These are phyloP conservation scores for Mycena chlorophos DNA, from an alignment of 768 basidiomycete genomes.

Conservation along the genomic window DNA sequence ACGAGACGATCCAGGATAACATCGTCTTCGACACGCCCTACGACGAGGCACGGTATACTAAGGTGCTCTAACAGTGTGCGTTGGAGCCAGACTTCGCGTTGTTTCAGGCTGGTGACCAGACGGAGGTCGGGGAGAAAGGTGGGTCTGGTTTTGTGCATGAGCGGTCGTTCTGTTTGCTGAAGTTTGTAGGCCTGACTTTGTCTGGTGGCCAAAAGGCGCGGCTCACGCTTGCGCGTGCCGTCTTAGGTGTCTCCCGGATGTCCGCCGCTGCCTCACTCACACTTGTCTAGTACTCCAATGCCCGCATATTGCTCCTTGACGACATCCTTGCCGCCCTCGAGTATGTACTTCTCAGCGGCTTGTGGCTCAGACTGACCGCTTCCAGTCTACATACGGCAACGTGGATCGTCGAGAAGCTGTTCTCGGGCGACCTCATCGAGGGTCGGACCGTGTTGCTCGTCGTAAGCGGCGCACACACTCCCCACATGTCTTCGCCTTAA, in stretches of 20 bases:
- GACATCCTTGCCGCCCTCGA: conserved; percentile 73
- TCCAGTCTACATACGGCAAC: conserved; percentile 69
- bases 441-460: conserved; percentile 85
- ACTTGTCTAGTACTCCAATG: conserved; percentile 46
- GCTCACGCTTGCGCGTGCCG: conserved; percentile 48
- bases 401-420: conserved; percentile 76
- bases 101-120: conserved; percentile 66
- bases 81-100: conserved; percentile 70
- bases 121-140: conserved; percentile 71
- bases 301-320: conserved; percentile 66
- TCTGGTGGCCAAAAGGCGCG: conserved; percentile 46
- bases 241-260: conserved; percentile 18
- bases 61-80: conserved; percentile 72
- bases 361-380: neutral
- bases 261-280: conserved; percentile 16
- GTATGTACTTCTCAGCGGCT: neutral
- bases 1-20: conserved; percentile 78
- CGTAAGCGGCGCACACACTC: conserved; percentile 36
- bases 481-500: neutral
- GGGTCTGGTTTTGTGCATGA: too few species aligned
- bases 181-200: conserved; percentile 4
- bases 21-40: conserved; percentile 81
- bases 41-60: conserved; percentile 77
- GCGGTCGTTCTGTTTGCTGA: neutral
- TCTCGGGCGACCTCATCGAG: conserved; percentile 75